These are phyloP conservation scores for Penicillium daleae DNA, from an alignment of 495 filamentous ascomycete genomes.

Conservation along the genomic window DNA sequence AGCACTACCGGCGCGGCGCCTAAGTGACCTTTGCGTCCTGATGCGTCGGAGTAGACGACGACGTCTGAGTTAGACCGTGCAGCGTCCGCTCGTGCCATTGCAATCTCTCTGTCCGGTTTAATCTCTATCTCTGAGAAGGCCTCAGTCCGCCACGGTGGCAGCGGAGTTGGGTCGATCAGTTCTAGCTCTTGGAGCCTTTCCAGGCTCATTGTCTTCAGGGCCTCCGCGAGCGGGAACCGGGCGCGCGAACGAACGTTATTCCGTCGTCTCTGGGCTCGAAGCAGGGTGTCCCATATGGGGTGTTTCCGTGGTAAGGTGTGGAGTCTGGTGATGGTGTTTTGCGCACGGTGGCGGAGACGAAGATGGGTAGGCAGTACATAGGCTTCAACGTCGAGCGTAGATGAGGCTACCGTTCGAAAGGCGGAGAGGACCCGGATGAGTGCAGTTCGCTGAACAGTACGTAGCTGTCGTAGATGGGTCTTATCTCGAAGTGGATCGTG, in stretches of 20 bases:
- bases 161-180: constrained; percentile 27
- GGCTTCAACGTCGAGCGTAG: neutral
- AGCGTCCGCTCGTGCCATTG: constrained; percentile 17
- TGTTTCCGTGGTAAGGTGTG: constrained; percentile 17
- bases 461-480: constrained; percentile 9
- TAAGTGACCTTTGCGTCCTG: constrained; percentile 20
- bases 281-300: constrained; percentile 16
- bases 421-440: neutral
- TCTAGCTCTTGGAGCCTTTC: constrained; percentile 19
- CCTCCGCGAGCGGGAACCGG: constrained; percentile 24
- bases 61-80: constrained; percentile 12
- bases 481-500: constrained; percentile 17
- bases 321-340: constrained; percentile 11
- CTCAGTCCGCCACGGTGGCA: constrained; percentile 23
- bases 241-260: constrained; percentile 8
- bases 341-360: neutral
- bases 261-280: constrained; percentile 17
- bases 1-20: constrained; percentile 17
- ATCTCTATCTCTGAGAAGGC: constrained; percentile 30
- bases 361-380: neutral
- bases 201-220: constrained; percentile 18
- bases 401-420: neutral
- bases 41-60: constrained; percentile 31
- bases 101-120: constrained; percentile 23
- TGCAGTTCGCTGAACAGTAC: neutral